Base-by-base conservation (phyloP, 345 rosid genomes). In the Melastoma malabathricum region DNA sequence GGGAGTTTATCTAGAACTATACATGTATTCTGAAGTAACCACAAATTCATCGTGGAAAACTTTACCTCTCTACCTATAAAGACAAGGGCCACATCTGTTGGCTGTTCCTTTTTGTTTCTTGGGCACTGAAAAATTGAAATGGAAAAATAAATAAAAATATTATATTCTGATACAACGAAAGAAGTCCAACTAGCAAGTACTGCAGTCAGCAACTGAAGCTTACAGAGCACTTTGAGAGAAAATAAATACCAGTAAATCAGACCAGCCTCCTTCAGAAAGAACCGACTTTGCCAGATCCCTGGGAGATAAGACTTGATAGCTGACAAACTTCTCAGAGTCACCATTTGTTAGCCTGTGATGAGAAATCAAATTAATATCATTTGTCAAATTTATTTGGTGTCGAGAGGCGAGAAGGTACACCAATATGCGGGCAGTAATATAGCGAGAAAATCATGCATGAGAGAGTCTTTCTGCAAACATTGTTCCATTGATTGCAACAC, bases 51-150 rank as follows among this genome's bases (percentile, higher is more conserved):
- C 41, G 6, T 12, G 1, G 12, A 9, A 6, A 34, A 34, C 41
- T 34, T 34, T 34, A 92, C 98, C 90, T 83, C 80, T 65, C 82
- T 74, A 56, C 98, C 97, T 19, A 88, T 73, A 75, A 92, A 88
- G 64, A 92, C 77, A 63, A 84, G 75, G 5, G 90, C 95, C 17
- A 88, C 68, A 64, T 83, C 95, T 63, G 76, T 68, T 44, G 78
- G 51, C 29, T 73, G 82, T 50, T 61, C 66, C 60, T 54, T 60
- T 62, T 84, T 73, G 71, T 72, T 72, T 62, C 62, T 73, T 13
- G 88, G 63, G 70, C 98, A 87, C 95, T 92, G 55, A 15, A 22
- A 23, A 59, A 19, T 22, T 56, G 44, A 50, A 47, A 29, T 1
- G 44, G 53, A 55, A 38, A 43, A 16, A 5, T 50, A 49, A 59